A percentile compares a stretch with the other conserved stretches of the same genome.
Evolutionary conservation across 192 early-diverging fungal species (phyloP).

Genomic region (Rhizoclosmatium globosum): DNA sequence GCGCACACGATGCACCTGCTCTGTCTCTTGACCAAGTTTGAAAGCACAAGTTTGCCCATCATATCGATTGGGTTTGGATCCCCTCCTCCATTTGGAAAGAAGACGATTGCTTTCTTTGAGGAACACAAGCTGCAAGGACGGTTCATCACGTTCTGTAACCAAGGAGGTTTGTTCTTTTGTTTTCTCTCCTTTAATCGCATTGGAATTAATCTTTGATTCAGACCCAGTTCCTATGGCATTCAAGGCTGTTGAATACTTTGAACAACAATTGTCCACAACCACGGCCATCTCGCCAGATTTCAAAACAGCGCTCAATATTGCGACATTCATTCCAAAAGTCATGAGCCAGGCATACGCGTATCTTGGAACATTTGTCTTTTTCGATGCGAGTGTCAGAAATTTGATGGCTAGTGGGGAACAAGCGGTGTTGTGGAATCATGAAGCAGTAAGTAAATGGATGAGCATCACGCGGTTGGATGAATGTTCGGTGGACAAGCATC

Average conservation of each 20-base stretch:
- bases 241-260: slow-evolving; percentile 10
- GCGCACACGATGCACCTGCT: slow-evolving; percentile 26
- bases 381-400: not conserved
- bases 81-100: slow-evolving; percentile 21
- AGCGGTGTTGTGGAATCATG: slow-evolving; percentile 6
- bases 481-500: not conserved
- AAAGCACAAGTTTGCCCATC: not conserved
- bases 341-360: not conserved
- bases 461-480: slow-evolving; percentile 1
- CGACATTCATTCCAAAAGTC: not conserved
- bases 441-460: slow-evolving; percentile 5
- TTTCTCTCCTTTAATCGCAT: not conserved
- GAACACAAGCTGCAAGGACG: not conserved
- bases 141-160: slow-evolving; percentile 27
- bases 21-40: slow-evolving; percentile 15
- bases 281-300: not conserved
- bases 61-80: slow-evolving; percentile 27
- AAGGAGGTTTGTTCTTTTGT: not conserved
- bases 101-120: slow-evolving; percentile 2
- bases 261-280: not conserved
- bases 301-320: slow-evolving; percentile 1
- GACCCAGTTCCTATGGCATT: slow-evolving; percentile 29
- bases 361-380: slow-evolving; percentile 24
- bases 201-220: not conserved
- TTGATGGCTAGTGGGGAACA: not conserved